Evolutionary conservation across 192 early-diverging fungal genomes (phyloP).

Genomic region (Coemansia sp.): DNA sequence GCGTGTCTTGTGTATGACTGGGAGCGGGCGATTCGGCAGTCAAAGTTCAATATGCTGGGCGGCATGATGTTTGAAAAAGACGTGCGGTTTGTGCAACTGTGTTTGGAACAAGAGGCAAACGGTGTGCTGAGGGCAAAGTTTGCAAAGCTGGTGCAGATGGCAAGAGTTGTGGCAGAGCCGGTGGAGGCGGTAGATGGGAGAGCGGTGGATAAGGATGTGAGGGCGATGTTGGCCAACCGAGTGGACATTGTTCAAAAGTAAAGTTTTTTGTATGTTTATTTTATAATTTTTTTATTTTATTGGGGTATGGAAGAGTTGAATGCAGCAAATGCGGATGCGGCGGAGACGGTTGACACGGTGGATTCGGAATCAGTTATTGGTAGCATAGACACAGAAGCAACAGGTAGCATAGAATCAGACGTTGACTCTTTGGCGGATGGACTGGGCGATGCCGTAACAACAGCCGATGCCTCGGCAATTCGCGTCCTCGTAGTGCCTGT

Average conservation of each 20-base stretch:
- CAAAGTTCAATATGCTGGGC: slow-evolving; percentile 91
- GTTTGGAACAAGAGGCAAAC: slow-evolving; percentile 61
- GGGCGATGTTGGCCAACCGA: too few species aligned
- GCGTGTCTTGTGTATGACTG: slow-evolving; percentile 65
- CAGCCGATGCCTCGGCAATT: slow-evolving; percentile 50
- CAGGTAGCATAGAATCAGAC: background rate
- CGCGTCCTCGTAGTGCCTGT: slow-evolving; percentile 50
- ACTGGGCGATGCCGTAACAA: slow-evolving; percentile 25
- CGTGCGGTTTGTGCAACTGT: slow-evolving; percentile 68
- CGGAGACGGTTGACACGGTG: background rate
- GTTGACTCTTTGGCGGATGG: background rate
- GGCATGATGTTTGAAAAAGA: slow-evolving; percentile 93
- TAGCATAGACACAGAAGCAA: background rate
- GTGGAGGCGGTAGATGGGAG: too few species aligned
- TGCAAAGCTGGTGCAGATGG: slow-evolving; percentile 79
- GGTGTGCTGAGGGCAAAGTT: slow-evolving; percentile 73
- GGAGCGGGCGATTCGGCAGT: slow-evolving; percentile 81
- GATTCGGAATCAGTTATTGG: background rate
- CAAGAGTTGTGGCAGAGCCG: slow-evolving; percentile 25
- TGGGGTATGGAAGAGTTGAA: too few species aligned
- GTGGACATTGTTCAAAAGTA: too few species aligned
- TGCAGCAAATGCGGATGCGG: too few species aligned
- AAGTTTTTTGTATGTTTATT: too few species aligned
- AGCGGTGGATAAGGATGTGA: too few species aligned
- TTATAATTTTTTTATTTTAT: too few species aligned